A percentile compares a stretch with the other conserved stretches of the same genome.
phyloP scores from a whole-genome alignment of 352 stramenopile genomes.

The Phytophthora cryptogea region DNA sequence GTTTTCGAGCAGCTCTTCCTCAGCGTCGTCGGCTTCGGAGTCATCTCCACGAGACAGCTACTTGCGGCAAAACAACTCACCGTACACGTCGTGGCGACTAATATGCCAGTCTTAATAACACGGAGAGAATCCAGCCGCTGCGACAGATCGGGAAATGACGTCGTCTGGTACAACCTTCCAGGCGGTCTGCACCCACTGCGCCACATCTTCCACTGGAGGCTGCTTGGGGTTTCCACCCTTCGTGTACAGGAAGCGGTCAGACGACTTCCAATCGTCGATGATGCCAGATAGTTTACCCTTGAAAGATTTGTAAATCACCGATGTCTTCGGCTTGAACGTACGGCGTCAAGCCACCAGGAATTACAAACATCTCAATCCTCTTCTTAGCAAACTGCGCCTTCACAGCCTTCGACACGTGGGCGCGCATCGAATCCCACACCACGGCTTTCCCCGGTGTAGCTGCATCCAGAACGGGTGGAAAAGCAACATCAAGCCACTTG shows the following conservation, averaged over 20 bases:
- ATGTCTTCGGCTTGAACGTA: no score
- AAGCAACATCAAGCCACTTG: conserved; percentile 4
- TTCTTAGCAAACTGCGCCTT: not conserved
- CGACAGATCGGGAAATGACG: no score
- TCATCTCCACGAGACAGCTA: not conserved
- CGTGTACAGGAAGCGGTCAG: no score
- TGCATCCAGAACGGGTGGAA: not conserved
- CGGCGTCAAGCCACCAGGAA: not conserved
- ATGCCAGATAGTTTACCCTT: no score
- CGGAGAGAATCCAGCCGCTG: no score
- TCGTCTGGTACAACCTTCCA: no score
- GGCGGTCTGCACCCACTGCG: no score
- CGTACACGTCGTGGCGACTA: not conserved
- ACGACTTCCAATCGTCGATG: no score
- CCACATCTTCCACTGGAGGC: no score
- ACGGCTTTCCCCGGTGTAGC: not conserved
- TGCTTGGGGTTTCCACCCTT: no score
- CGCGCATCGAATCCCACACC: not conserved
- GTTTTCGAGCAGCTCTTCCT: not conserved
- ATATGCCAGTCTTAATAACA: not conserved
- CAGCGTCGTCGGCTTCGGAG: not conserved
- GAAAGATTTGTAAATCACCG: no score
- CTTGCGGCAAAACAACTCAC: not conserved
- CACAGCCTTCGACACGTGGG: not conserved
- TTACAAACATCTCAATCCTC: conserved; percentile 4